Evolutionary conservation across 1,139 yeast species (phyloP).

Genomic region (Saccharomyces pastorianus): DNA sequence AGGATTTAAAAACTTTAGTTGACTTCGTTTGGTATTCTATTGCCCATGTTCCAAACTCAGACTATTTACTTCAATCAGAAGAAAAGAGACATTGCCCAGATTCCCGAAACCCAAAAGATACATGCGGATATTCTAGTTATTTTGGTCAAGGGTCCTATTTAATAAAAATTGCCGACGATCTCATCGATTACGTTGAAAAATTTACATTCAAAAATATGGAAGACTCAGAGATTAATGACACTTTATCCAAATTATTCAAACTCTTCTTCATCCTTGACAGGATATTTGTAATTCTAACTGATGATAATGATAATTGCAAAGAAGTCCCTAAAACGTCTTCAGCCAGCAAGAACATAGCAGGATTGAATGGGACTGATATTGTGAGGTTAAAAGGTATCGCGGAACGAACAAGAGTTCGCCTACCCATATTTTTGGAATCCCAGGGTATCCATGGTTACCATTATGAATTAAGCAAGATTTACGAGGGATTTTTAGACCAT

Average conservation of each 20-base stretch:
- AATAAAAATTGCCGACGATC: conserved; percentile 54
- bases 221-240: conserved; percentile 13
- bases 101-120: neutral
- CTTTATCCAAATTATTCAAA: conserved; percentile 33
- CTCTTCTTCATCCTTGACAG: conserved; percentile 40
- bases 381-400: conserved; percentile 43
- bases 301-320: conserved; percentile 31
- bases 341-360: conserved; percentile 13
- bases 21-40: conserved; percentile 55
- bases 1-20: conserved; percentile 41
- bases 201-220: conserved; percentile 32
- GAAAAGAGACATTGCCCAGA: neutral
- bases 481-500: conserved; percentile 31
- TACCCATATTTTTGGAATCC: conserved; percentile 31
- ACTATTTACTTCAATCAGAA: conserved; percentile 18
- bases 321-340: neutral
- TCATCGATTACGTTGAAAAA: conserved; percentile 52
- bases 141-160: conserved; percentile 58
- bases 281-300: conserved; percentile 37
- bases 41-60: conserved; percentile 32
- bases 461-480: conserved; percentile 32
- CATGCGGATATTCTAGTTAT: conserved; percentile 1
- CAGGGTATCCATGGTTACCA: conserved; percentile 31
- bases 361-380: conserved; percentile 39
- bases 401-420: conserved; percentile 38